phyloP scores from a whole-genome alignment of 108 stramenopile genomes.

The Cylindrotheca closterium region DNA sequence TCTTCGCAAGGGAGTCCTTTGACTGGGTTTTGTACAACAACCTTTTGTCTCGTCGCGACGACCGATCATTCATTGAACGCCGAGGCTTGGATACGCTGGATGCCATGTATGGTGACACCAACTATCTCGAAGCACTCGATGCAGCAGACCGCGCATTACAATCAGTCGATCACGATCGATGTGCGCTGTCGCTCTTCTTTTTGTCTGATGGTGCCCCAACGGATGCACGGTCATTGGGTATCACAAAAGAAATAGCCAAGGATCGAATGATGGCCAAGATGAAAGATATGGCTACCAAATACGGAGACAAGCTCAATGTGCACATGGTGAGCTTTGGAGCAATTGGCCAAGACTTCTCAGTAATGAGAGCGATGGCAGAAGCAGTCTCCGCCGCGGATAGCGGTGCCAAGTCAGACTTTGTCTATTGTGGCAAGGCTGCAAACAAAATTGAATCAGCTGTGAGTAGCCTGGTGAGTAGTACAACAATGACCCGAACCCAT shows the following conservation, averaged over 20 bases:
- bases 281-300: constrained; percentile 28
- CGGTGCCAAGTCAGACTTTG: constrained; percentile 31
- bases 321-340: constrained; percentile 40
- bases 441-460: constrained; percentile 41
- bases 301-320: constrained; percentile 44
- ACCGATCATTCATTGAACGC: constrained; percentile 10
- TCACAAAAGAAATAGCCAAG: constrained; percentile 15
- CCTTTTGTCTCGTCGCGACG: constrained; percentile 33
- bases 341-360: constrained; percentile 36
- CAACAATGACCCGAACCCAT: constrained; percentile 35
- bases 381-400: constrained; percentile 29
- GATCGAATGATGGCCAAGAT: constrained; percentile 10
- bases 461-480: constrained; percentile 43
- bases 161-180: constrained; percentile 23
- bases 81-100: constrained; percentile 12
- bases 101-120: constrained; percentile 15
- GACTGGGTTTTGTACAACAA: constrained; percentile 69
- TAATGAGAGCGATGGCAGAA: constrained; percentile 38
- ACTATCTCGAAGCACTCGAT: constrained; percentile 51
- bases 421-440: constrained; percentile 46
- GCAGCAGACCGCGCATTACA: constrained; percentile 27
- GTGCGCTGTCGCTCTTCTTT: constrained; percentile 52
- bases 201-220: constrained; percentile 57
- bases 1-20: constrained; percentile 46
- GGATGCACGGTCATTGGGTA: constrained; percentile 19